Evolutionary conservation across 345 rosid species (phyloP), one percentile per base, ranked within the genome.

Genomic region (Combretum micranthum): DNA sequence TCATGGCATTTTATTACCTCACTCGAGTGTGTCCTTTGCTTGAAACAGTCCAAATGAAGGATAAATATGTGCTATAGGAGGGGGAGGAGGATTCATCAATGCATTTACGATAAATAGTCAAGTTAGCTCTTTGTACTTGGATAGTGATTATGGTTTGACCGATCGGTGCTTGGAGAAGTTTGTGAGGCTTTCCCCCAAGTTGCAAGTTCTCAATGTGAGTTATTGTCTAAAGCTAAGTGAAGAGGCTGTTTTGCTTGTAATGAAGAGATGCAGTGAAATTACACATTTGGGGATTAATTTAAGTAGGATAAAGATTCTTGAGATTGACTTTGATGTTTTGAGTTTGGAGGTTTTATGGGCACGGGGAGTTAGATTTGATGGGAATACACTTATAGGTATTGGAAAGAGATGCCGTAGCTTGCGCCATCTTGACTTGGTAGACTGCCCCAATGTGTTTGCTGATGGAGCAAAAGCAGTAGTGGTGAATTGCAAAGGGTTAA

Each of bases 51-150:
- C 69, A 57, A 51, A 83, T 87, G 91, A 83, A 76, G 72, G 72
- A 63, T 12, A 80, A 90, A 0, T 75, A 74, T 64, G 61, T 90
- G 0, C 92, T 90, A n/a, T n/a, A n/a, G n/a, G n/a, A n/a, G 50
- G 68, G 78, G 26, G 85, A 75, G 57, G 83, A 74, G 12, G 66
- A 52, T 55, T 20, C 13, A 32, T 15, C 52, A 10, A 21, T 50
- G 23, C 72, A 69, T 20, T 54, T 13, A 52, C 26, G 12, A 26
- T 66, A 52, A 80, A 82, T 62, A 64, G 62, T 20, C 56, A 57
- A 54, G 56, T 85, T 21, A 76, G 70, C 78, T 71, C 71, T 48
- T 69, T 87, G 42, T 58, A 51, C 59, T 54, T 90, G 63, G 66
- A 74, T 44, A 54, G 73, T 32, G 85, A 79, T 73, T 63, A 62